Evolutionary conservation across 306 rosid species (phyloP).

Genomic region (Prunus salicina): DNA sequence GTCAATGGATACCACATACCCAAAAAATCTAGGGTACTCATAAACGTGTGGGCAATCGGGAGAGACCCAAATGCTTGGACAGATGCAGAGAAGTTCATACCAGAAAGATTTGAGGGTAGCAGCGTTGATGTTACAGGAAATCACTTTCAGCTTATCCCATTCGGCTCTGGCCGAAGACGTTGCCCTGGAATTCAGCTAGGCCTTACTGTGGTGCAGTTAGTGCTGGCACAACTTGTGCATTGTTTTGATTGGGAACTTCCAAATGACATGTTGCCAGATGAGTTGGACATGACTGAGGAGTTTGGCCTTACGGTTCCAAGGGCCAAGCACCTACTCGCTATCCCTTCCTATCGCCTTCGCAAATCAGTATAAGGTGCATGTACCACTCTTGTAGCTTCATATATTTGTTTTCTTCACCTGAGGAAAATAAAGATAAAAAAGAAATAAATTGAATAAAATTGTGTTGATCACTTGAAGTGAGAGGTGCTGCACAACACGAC

Average conservation of each 20-base stretch:
- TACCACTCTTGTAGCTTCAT: too few species aligned
- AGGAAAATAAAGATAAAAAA: too few species aligned
- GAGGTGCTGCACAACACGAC: too few species aligned
- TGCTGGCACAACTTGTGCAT: not conserved
- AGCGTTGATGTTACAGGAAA: not conserved
- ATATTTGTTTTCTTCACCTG: too few species aligned
- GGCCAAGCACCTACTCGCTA: not conserved
- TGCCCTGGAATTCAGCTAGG: not conserved
- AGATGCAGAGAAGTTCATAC: slow-evolving; percentile 14
- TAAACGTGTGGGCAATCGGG: slow-evolving; percentile 31
- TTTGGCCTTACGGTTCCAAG: not conserved
- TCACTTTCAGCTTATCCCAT: not conserved
- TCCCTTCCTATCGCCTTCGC: not conserved
- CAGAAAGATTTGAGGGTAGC: not conserved
- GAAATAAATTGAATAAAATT: too few species aligned
- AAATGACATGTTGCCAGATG: not conserved
- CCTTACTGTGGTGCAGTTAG: not conserved
- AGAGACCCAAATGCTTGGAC: slow-evolving; percentile 30
- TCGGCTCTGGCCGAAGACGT: not conserved
- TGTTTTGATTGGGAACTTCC: not conserved
- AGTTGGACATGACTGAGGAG: not conserved
- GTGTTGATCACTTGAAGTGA: too few species aligned
- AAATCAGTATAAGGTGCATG: too few species aligned
- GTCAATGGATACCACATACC: slow-evolving; percentile 2
- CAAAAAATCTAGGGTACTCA: not conserved